Evolutionary conservation across 2,329 filamentous ascomycete species (phyloP), one percentile per base, ranked within the genome.

Genomic region (Kalaharituber pfeilii): DNA sequence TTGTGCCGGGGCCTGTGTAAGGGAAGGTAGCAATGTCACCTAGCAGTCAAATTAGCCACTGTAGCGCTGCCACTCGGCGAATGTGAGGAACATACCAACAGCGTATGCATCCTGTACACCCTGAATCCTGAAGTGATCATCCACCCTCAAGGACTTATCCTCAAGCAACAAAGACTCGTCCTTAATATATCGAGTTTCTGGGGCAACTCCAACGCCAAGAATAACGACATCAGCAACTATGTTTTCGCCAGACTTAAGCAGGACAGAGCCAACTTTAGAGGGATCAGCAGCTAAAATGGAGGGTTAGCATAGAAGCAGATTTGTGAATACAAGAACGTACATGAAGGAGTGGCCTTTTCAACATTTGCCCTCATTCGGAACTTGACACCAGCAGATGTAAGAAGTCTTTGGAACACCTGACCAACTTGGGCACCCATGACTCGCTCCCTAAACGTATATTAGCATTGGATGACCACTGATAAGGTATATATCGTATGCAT

Each of bases 11-110:
- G 1, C 91, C 91, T 67, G 86, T 77, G 72, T 98, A 98, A 0
- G 91, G 91, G 68, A 86, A 95, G 0, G 84, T 88, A 11, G 91
- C 88, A 58, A 98, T 96, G 67, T 98, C 91, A 52, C 89, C 89
- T 59, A 49, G n/a, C 9, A n/a, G 9, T n/a, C 9, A 36, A 36
- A 36, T 36, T 36, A 36, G 30, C n/a, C 9, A 36, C n/a, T n/a
- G n/a, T n/a, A n/a, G n/a, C n/a, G n/a, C n/a, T n/a, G n/a, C n/a
- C n/a, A n/a, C n/a, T n/a, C n/a, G n/a, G n/a, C n/a, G n/a, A n/a
- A n/a, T n/a, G n/a, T n/a, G 8, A 39, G 33, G 33, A 33, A 52
- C 56, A 39, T 13, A 59, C 63, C 63, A 57, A 98, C 79, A 13
- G 91, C 91, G 66, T 85, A 98, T 51, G 95, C 87, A 60, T 89